Evolutionary conservation across 148 eudicot genomes (phyloP), one percentile per base, ranked within the genome.

Genomic region (Beta vulgaris): DNA sequence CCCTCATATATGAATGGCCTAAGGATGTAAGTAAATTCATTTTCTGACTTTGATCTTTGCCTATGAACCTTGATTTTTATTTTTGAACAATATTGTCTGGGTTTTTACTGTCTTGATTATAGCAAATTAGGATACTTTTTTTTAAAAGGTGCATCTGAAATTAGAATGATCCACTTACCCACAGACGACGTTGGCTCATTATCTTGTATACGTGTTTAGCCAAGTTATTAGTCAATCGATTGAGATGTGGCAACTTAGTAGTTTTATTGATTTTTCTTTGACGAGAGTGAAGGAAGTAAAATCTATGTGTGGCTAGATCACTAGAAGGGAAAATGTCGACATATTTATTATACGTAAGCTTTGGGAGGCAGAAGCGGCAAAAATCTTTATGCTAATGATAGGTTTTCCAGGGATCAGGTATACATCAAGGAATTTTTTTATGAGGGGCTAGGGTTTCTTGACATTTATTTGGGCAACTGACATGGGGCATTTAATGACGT

Each of bases 1-100:
- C 99, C 35, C 87, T 96, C 18, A 76, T 96, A 67, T 92, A 96
- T 76, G 99, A 96, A 80, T 96, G 98, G 99, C 99, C 99, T 54
- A 96, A 92, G 81, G 99, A 96, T 81, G 99, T 96, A 91, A 84
- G 88, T 9, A 73, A 39, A 72, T 67, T 67, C n/a, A 51, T 26
- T 74, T 77, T 34, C 28, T 71, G 58, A 66, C 72, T 77, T 26
- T 21, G 32, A 53, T 28, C 54, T 39, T 76, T 28, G 39, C 51
- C 26, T 60, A 40, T 74, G 57, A 44, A 43, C 12, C 43, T 34
- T 18, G 5, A 3, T 36, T 16, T 13, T 37, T 13, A 71, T 10
- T 16, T 26, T 39, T 16, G 36, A 58, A 39, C n/a, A 25, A 57
- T 39, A 25, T 16, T 57, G 74, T 54, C 25, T 43, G 18, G 65